Percentiles rank a stretch among this genome's conserved stretches.
phyloP scores from a whole-genome alignment of 768 basidiomycete genomes.

The Saitozyma podzolica region DNA sequence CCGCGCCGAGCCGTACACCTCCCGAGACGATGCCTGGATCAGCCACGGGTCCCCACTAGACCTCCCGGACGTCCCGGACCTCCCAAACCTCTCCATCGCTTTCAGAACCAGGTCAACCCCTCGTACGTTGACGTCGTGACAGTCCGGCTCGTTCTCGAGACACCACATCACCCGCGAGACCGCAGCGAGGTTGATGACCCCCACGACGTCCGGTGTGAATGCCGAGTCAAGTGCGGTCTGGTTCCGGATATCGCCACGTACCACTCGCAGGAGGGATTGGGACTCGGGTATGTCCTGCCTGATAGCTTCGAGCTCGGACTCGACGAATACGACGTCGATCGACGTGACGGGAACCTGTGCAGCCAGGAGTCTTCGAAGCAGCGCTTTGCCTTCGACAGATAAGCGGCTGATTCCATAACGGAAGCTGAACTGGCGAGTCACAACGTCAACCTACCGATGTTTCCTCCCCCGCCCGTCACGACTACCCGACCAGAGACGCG shows the following conservation, averaged over 20 bases:
- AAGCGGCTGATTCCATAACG: no score
- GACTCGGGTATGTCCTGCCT: slow-evolving; percentile 13
- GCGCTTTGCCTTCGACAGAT: slow-evolving; percentile 18
- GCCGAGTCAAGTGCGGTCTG: slow-evolving; percentile 6
- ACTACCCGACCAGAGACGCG: slow-evolving; percentile 17
- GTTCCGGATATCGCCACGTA: slow-evolving; percentile 30
- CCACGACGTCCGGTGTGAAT: slow-evolving; percentile 25
- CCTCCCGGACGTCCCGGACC: no score
- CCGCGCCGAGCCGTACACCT: slow-evolving; percentile 20
- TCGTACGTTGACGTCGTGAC: slow-evolving; percentile 37
- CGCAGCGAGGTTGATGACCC: slow-evolving; percentile 33
- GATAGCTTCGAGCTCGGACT: slow-evolving; percentile 26
- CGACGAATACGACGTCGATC: slow-evolving; percentile 25
- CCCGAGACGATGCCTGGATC: slow-evolving; percentile 28
- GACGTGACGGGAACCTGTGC: slow-evolving; percentile 21
- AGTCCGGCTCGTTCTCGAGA: slow-evolving; percentile 36
- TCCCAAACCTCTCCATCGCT: slow-evolving; percentile 3
- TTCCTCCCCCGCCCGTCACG: slow-evolving; percentile 32
- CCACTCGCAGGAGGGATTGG: slow-evolving; percentile 7
- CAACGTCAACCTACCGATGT: slow-evolving; percentile 23
- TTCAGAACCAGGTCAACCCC: slow-evolving; percentile 30
- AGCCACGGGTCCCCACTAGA: slow-evolving; percentile 17
- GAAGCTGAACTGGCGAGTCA: not conserved
- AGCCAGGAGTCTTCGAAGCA: slow-evolving; percentile 26
- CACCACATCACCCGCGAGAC: slow-evolving; percentile 32